Percentiles rank a stretch among this genome's conserved stretches.
These are phyloP conservation scores for Cutaneotrichosporon cavernicola DNA, from an alignment of 1,284 basidiomycete genomes.

Conservation along the genomic window DNA sequence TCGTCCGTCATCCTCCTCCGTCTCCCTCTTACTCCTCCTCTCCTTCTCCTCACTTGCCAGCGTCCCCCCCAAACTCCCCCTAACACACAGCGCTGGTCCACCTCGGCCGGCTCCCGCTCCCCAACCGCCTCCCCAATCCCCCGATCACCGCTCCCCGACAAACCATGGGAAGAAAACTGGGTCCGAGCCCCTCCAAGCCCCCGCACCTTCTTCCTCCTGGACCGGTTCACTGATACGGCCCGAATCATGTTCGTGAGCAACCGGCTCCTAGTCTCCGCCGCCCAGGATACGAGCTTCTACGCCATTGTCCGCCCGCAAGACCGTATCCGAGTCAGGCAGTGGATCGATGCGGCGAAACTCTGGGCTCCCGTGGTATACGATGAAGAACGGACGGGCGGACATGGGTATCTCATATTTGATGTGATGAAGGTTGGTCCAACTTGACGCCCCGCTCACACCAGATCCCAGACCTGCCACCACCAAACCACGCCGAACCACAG, in stretches of 20 bases:
- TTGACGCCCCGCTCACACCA: conserved; percentile 9
- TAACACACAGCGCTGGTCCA: conserved; percentile 20
- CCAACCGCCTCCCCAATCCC: conserved; percentile 10
- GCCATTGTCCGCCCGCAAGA: conserved; percentile 41
- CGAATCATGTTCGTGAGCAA: conserved; percentile 44
- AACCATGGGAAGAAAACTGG: conserved; percentile 12
- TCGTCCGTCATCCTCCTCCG: no score
- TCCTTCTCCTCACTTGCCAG: not conserved
- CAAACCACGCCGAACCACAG: conserved; percentile 30
- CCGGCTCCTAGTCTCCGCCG: conserved; percentile 36
- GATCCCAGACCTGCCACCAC: conserved; percentile 40
- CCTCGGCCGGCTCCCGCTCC: conserved; percentile 12
- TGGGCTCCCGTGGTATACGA: conserved; percentile 39
- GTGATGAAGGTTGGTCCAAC: conserved; percentile 35
- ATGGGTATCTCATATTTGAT: conserved; percentile 40
- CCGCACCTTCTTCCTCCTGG: conserved; percentile 43
- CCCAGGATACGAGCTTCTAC: conserved; percentile 37
- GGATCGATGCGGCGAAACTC: conserved; percentile 42
- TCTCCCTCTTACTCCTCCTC: not conserved
- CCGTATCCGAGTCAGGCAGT: conserved; percentile 33
- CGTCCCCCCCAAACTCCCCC: not conserved
- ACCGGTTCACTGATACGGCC: conserved; percentile 43
- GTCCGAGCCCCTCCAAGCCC: conserved; percentile 22
- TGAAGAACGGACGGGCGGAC: conserved; percentile 34
- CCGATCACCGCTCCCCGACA: no score